phyloP scores from a whole-genome alignment of 495 filamentous ascomycete species.

The Podospora comata region DNA sequence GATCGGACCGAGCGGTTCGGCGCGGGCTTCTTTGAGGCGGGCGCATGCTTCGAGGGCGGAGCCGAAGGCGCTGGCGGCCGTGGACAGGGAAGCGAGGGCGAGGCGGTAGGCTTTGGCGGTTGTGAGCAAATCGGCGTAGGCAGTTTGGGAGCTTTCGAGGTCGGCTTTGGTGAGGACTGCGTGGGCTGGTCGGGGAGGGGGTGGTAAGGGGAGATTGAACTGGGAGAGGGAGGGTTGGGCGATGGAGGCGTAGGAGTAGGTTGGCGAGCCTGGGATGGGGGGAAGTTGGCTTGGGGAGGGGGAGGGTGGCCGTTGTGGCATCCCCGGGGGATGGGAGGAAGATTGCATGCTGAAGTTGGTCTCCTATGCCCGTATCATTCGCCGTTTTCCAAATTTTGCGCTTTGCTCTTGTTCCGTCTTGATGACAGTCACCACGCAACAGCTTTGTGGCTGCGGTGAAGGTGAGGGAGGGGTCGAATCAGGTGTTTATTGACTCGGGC shows the following conservation, averaged over 20 bases:
- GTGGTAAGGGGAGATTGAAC: conserved; percentile 56
- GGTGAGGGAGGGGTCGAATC: background rate
- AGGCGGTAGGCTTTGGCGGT: conserved; percentile 59
- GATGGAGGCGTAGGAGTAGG: conserved; percentile 60
- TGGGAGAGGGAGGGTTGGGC: conserved; percentile 52
- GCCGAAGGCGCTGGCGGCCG: conserved; percentile 58
- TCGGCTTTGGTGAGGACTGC: conserved; percentile 58
- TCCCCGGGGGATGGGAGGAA: conserved; percentile 20
- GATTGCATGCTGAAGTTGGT: background rate
- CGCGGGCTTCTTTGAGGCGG: conserved; percentile 59
- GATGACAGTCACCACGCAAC: background rate
- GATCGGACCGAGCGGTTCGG: conserved; percentile 38
- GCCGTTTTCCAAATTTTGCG: background rate
- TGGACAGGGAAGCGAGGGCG: conserved; percentile 55
- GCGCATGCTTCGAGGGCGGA: conserved; percentile 60
- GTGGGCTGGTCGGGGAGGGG: conserved; percentile 52
- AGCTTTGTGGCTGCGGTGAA: background rate
- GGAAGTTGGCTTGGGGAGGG: conserved; percentile 49
- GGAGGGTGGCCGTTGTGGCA: conserved; percentile 37
- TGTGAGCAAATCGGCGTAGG: conserved; percentile 57
- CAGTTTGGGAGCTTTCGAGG: conserved; percentile 55
- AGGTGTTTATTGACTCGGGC: background rate
- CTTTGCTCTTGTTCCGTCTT: background rate
- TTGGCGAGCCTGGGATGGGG: conserved; percentile 55
- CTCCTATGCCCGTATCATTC: background rate